Evolutionary conservation across 352 stramenopile genomes (phyloP).

Genomic region (Globisporangium canariense): DNA sequence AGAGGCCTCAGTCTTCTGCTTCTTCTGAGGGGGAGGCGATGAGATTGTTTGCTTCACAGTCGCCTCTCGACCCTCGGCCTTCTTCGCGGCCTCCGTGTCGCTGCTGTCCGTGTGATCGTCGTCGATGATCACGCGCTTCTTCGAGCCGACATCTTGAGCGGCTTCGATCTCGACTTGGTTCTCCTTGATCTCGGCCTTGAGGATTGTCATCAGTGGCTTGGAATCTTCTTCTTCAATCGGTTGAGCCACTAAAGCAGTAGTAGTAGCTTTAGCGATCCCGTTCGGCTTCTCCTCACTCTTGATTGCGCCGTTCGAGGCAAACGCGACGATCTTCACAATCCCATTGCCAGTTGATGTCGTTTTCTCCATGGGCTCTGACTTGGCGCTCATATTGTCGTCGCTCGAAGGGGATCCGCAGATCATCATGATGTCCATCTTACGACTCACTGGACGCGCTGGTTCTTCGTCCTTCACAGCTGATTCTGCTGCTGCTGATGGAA

Average conservation of each 20-base stretch:
- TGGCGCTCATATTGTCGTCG: conserved; percentile 16
- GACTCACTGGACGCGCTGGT: conserved; percentile 1
- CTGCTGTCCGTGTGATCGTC: conserved; percentile 57
- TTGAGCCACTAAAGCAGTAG: neutral
- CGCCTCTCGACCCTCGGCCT: conserved; percentile 3
- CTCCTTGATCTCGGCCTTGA: conserved; percentile 13
- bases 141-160: conserved; percentile 12
- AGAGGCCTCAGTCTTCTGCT: conserved; percentile 8
- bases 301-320: conserved; percentile 1
- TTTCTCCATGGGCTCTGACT: conserved; percentile 1
- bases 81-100: conserved; percentile 22
- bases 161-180: conserved; percentile 25
- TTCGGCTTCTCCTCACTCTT: conserved; percentile 10
- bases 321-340: neutral
- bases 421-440: conserved; percentile 53
- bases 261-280: neutral
- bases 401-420: conserved; percentile 28
- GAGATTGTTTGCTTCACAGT: conserved; percentile 10
- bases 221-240: neutral
- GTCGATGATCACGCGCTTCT: conserved; percentile 63
- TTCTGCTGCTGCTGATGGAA: neutral
- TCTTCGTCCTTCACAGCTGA: conserved; percentile 13
- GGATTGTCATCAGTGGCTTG: neutral
- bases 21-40: conserved; percentile 16
- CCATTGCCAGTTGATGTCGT: neutral